A percentile compares a stretch with the other conserved stretches of the same genome.
phyloP scores from a whole-genome alignment of 345 rosid genomes.

The Eucalyptus polybractea region DNA sequence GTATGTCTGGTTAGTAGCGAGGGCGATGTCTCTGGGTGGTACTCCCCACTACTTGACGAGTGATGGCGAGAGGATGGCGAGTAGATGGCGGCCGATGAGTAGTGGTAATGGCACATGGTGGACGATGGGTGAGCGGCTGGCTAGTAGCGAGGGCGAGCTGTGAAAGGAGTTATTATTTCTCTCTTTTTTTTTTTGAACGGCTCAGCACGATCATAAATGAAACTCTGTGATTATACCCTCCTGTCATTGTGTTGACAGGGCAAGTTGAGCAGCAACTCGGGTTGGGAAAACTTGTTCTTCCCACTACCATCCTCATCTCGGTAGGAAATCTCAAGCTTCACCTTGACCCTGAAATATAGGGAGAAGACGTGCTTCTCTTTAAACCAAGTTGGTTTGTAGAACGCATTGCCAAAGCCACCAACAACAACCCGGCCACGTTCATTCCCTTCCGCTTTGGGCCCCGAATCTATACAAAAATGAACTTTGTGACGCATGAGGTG shows the following conservation, averaged over 20 bases:
- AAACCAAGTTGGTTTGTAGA: slow-evolving; percentile 9
- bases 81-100: too few species aligned
- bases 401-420: slow-evolving; percentile 19
- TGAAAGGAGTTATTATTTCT: too few species aligned
- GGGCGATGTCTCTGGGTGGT: too few species aligned
- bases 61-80: too few species aligned
- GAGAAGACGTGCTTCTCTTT: slow-evolving; percentile 17
- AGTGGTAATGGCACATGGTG: too few species aligned
- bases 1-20: too few species aligned
- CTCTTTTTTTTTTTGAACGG: not conserved
- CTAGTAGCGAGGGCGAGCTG: fast-evolving
- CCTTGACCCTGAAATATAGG: slow-evolving; percentile 8
- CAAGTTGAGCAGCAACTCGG: not conserved
- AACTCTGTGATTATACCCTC: not conserved
- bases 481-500: slow-evolving; percentile 9
- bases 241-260: not conserved
- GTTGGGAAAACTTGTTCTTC: slow-evolving; percentile 5
- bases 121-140: too few species aligned
- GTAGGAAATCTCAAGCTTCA: slow-evolving; percentile 9
- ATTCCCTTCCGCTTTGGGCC: slow-evolving; percentile 22
- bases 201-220: not conserved
- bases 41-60: too few species aligned
- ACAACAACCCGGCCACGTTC: not conserved
- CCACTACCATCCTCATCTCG: not conserved
- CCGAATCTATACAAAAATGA: slow-evolving; percentile 9